Percentiles rank a stretch among this genome's conserved stretches.
Evolutionary conservation across 257 asterid species (phyloP).

Genomic region (Forsythia suspensa): DNA sequence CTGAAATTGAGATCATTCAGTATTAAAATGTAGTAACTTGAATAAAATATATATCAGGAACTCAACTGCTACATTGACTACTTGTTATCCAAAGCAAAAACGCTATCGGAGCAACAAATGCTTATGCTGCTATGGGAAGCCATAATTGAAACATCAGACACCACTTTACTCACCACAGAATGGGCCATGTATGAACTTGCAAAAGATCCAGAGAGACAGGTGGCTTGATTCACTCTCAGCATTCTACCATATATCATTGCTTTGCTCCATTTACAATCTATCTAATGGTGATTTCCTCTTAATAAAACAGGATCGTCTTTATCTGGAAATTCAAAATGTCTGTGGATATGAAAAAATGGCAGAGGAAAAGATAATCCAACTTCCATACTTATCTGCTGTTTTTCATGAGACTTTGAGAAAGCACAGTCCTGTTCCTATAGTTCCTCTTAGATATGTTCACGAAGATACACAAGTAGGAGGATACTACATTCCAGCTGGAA

Average conservation of each 20-base stretch:
- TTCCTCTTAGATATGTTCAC: slow-evolving; percentile 63
- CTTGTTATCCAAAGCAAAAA: slow-evolving; percentile 50
- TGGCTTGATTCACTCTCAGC: slow-evolving; percentile 5
- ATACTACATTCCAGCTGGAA: slow-evolving; percentile 57
- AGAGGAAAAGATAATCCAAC: slow-evolving; percentile 52
- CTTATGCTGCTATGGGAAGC: slow-evolving; percentile 64
- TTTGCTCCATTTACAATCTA: not conserved
- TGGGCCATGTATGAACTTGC: slow-evolving; percentile 83
- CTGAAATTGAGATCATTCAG: not conserved
- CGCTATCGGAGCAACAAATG: slow-evolving; percentile 53
- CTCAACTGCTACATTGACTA: slow-evolving; percentile 50
- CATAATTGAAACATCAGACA: slow-evolving; percentile 72
- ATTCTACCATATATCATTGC: not conserved
- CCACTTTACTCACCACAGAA: slow-evolving; percentile 59
- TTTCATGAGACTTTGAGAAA: slow-evolving; percentile 71
- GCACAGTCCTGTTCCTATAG: slow-evolving; percentile 62
- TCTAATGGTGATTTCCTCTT: not conserved
- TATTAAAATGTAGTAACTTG: not conserved
- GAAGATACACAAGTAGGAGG: slow-evolving; percentile 70
- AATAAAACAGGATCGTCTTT: slow-evolving; percentile 40
- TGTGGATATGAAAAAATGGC: slow-evolving; percentile 48
- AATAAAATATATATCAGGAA: slow-evolving; percentile 33
- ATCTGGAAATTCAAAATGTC: slow-evolving; percentile 35
- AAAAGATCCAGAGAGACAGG: slow-evolving; percentile 61
- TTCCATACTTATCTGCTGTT: slow-evolving; percentile 61